Evolutionary conservation across 2,329 filamentous ascomycete species (phyloP).

Genomic region (Berkeleyomyces rouxiae): DNA sequence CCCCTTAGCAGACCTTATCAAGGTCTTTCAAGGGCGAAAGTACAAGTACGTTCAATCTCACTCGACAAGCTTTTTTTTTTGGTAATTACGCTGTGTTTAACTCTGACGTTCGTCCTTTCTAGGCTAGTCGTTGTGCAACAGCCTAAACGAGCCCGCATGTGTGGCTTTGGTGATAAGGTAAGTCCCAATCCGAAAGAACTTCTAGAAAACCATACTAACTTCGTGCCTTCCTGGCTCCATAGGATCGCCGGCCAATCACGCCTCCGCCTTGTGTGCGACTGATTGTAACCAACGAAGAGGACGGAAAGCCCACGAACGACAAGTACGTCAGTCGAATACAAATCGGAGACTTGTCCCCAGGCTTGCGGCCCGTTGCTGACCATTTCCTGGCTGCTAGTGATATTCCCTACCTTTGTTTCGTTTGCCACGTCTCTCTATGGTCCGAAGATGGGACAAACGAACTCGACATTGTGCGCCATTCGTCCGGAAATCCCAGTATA

Average conservation of each 20-base stretch:
- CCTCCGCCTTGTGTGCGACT: constrained; percentile 84
- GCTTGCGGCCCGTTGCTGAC: not conserved
- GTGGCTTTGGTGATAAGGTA: constrained; percentile 96
- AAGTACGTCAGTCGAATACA: not conserved
- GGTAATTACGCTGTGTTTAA: too few relatives aligned
- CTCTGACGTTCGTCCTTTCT: not conserved
- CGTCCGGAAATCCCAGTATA: constrained; percentile 56
- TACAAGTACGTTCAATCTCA: constrained; percentile 7
- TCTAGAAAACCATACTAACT: not conserved
- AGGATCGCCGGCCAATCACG: constrained; percentile 92
- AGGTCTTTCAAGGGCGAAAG: constrained; percentile 9
- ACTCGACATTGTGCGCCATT: constrained; percentile 48
- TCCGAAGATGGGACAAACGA: constrained; percentile 48
- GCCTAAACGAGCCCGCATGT: constrained; percentile 88
- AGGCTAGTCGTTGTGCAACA: constrained; percentile 76
- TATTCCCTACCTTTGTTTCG: constrained; percentile 34
- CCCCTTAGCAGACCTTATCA: constrained; percentile 7
- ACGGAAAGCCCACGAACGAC: constrained; percentile 35
- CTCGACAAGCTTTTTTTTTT: too few relatives aligned
- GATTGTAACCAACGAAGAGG: constrained; percentile 56
- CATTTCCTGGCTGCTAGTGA: constrained; percentile 29
- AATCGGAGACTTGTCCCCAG: too few relatives aligned
- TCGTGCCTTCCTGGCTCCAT: constrained; percentile 5
- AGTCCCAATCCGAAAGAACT: constrained; percentile 15
- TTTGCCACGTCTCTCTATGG: constrained; percentile 51